These are phyloP conservation scores for Lentinula detonsa DNA, from an alignment of 768 basidiomycete genomes.

Conservation along the genomic window DNA sequence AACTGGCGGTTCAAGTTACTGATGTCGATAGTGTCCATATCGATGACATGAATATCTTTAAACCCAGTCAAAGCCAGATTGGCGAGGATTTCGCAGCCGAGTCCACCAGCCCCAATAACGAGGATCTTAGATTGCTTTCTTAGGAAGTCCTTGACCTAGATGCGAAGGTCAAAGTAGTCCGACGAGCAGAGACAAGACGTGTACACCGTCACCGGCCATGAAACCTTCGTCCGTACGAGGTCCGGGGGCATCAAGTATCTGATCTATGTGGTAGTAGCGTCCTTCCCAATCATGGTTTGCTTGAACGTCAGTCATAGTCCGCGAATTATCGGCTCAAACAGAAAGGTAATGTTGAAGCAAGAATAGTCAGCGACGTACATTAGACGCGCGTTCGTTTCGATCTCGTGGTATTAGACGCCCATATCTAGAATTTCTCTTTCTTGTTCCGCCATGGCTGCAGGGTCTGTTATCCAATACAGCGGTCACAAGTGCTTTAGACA, in stretches of 20 bases:
- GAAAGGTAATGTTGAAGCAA: not conserved
- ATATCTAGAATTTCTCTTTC: slow-evolving; percentile 8
- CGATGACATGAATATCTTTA: slow-evolving; percentile 98
- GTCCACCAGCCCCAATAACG: slow-evolving; percentile 95
- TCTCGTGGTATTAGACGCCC: not conserved
- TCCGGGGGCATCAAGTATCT: slow-evolving; percentile 79
- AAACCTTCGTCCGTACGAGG: slow-evolving; percentile 86
- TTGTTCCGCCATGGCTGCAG: slow-evolving; percentile 32
- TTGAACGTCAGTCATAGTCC: not conserved
- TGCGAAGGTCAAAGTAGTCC: not conserved
- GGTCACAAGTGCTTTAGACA: slow-evolving; percentile 82
- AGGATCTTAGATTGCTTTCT: slow-evolving; percentile 84
- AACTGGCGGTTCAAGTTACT: slow-evolving; percentile 99
- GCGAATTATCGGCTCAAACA: not conserved
- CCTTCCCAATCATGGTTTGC: slow-evolving; percentile 18
- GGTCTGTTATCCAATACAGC: slow-evolving; percentile 51
- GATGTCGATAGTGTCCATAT: slow-evolving; percentile 99
- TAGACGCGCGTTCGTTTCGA: not conserved
- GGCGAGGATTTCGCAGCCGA: slow-evolving; percentile 96
- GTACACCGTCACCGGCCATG: slow-evolving; percentile 63
- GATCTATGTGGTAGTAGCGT: slow-evolving; percentile 80
- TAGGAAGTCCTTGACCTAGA: slow-evolving; percentile 83
- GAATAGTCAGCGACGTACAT: not conserved
- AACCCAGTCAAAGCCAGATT: slow-evolving; percentile 96
- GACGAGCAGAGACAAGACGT: slow-evolving; percentile 4